Evolutionary conservation across 2,329 filamentous ascomycete genomes (phyloP).

Genomic region (Mollisia scopiformis): DNA sequence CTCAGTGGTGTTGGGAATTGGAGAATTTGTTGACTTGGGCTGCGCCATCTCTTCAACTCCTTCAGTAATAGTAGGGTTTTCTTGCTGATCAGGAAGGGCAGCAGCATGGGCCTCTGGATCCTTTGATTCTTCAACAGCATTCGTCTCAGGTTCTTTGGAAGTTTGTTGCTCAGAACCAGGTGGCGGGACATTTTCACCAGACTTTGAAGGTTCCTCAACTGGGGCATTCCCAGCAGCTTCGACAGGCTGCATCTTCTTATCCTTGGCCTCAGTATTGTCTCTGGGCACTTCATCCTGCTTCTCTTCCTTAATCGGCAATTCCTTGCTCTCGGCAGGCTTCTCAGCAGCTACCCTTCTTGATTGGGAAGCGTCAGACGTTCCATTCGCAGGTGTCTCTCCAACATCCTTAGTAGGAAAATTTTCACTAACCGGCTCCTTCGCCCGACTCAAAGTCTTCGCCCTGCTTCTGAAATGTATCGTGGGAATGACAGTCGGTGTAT

Average conservation of each 20-base stretch:
- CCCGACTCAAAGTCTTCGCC: constrained; percentile 16
- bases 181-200: background rate
- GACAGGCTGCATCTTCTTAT: no score
- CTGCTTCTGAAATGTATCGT: constrained; percentile 29
- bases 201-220: background rate
- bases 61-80: no score
- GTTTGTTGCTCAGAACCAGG: background rate
- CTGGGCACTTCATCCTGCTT: no score
- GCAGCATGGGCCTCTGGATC: background rate
- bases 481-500: constrained; percentile 29
- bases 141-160: no score
- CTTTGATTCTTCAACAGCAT: background rate
- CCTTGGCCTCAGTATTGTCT: no score
- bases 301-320: background rate
- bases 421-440: background rate
- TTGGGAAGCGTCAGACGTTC: no score
- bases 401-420: background rate
- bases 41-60: no score
- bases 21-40: no score
- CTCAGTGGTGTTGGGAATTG: no score
- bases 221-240: background rate
- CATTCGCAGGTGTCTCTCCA: background rate
- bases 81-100: no score
- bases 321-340: background rate
- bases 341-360: no score